Evolutionary conservation across 2,329 filamentous ascomycete species (phyloP).

Genomic region (Botrytis fragariae): DNA sequence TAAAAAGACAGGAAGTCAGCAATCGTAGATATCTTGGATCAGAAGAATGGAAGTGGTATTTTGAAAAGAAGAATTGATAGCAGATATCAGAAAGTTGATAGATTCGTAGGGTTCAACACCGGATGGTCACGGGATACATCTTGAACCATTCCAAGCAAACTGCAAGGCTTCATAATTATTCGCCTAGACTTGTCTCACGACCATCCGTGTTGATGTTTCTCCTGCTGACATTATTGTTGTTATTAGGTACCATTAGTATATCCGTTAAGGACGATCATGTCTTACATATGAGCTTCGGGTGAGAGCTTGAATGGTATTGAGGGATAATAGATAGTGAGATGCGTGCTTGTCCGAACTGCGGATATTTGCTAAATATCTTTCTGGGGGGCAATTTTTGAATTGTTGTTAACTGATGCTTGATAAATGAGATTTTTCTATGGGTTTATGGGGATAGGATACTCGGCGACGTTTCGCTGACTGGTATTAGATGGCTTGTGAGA

Average conservation of each 20-base stretch:
- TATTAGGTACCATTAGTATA: background rate
- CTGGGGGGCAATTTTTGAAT: too few species aligned
- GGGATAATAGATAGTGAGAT: too few species aligned
- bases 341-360: background rate
- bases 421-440: background rate
- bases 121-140: background rate
- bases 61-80: too few species aligned
- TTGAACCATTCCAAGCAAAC: background rate
- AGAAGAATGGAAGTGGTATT: too few species aligned
- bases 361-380: fast-evolving
- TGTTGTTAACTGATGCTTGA: fast-evolving
- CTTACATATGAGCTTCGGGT: background rate
- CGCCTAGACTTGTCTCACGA: fast-evolving
- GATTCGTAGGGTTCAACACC: too few species aligned
- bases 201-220: background rate
- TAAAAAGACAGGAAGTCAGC: too few species aligned
- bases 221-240: fast-evolving
- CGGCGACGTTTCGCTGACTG: fast-evolving
- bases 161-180: background rate
- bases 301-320: background rate
- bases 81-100: too few species aligned
- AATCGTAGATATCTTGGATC: too few species aligned
- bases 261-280: background rate
- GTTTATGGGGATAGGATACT: background rate
- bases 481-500: background rate